phyloP scores from a whole-genome alignment of 176 grass and related monocot species.

The Avena eriantha region DNA sequence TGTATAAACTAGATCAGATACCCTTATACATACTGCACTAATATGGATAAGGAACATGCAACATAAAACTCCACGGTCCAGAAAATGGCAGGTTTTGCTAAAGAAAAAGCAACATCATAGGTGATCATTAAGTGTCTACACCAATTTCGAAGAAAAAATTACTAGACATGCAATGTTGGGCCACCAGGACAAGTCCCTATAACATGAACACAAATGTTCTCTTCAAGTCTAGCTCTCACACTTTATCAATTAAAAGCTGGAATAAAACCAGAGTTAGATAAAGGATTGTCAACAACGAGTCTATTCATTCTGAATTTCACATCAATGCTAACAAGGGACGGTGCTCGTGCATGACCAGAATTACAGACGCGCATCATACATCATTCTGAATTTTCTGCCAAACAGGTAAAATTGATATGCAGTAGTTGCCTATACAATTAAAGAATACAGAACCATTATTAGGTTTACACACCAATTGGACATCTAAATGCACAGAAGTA shows the following conservation, averaged over 20 bases:
- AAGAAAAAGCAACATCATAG: too few species aligned
- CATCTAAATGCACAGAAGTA: not conserved
- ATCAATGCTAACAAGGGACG: slow-evolving; percentile 3
- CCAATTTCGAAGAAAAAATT: slow-evolving; percentile 31
- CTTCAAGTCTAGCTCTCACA: slow-evolving; percentile 69
- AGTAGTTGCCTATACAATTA: not conserved
- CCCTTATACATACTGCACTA: too few species aligned
- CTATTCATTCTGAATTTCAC: not conserved
- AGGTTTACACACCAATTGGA: not conserved
- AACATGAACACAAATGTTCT: slow-evolving; percentile 88
- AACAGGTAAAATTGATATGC: not conserved
- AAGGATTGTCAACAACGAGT: not conserved
- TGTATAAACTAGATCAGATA: too few species aligned
- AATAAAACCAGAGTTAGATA: slow-evolving; percentile 21
- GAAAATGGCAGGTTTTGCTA: too few species aligned
- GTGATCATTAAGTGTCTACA: too few species aligned
- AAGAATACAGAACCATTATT: not conserved
- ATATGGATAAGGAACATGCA: too few species aligned
- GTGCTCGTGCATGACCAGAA: not conserved
- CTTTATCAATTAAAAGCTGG: slow-evolving; percentile 74
- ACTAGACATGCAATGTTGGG: slow-evolving; percentile 88
- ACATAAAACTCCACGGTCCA: too few species aligned
- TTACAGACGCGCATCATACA: not conserved
- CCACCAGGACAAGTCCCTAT: slow-evolving; percentile 79
- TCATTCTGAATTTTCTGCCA: not conserved